Evolutionary conservation across 495 filamentous ascomycete genomes (phyloP).

Genomic region (Podospora comata): DNA sequence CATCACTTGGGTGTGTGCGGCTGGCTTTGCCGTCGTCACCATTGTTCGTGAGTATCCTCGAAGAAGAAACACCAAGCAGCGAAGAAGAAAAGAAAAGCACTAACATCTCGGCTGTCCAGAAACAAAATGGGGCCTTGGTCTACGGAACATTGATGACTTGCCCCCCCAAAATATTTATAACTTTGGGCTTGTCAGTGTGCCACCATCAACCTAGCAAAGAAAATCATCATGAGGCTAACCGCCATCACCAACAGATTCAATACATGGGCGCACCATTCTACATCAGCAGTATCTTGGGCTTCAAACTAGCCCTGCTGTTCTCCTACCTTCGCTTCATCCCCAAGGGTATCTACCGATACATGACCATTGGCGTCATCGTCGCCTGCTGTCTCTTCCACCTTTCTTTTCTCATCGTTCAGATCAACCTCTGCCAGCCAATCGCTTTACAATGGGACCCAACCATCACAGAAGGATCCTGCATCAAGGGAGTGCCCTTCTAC

Average conservation of each 20-base stretch:
- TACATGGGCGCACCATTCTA: conserved; percentile 45
- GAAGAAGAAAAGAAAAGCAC: background rate
- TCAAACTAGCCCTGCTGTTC: conserved; percentile 50
- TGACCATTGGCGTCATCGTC: conserved; percentile 36
- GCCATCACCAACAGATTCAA: conserved; percentile 30
- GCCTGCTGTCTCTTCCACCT: conserved; percentile 35
- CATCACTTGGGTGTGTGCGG: conserved; percentile 35
- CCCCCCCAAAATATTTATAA: conserved; percentile 36
- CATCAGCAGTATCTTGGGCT: conserved; percentile 46
- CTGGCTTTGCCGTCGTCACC: conserved; percentile 31
- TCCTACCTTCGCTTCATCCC: conserved; percentile 52
- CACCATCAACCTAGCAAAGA: background rate
- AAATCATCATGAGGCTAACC: conserved; percentile 10
- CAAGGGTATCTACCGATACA: conserved; percentile 37
- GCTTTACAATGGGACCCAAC: conserved; percentile 46
- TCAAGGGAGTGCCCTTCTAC: conserved; percentile 44
- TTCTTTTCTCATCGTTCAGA: conserved; percentile 37
- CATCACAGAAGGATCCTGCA: conserved; percentile 40
- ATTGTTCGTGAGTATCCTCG: conserved; percentile 30
- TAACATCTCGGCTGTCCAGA: conserved; percentile 24
- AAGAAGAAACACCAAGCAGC: background rate
- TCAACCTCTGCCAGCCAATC: conserved; percentile 47
- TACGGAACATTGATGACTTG: conserved; percentile 32
- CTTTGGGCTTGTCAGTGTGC: conserved; percentile 36
- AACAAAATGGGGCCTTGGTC: conserved; percentile 43